phyloP scores from a whole-genome alignment of 2,329 filamentous ascomycete species.

The Fusarium begoniae region DNA sequence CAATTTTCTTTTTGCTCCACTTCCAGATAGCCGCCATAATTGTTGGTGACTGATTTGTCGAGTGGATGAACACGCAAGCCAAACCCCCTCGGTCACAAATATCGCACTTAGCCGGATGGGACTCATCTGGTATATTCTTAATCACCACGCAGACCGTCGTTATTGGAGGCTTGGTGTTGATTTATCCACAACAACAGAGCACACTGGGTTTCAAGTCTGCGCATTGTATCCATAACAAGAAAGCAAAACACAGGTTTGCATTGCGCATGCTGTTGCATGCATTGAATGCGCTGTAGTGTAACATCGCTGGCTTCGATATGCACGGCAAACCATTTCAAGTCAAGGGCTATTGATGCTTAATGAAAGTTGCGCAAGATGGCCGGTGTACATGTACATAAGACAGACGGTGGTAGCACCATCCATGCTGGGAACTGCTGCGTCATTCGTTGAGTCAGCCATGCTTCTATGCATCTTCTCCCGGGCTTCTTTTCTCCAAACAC shows the following conservation, averaged over 20 bases:
- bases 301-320: slow-evolving; percentile 1
- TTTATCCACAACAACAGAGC: slow-evolving; percentile 19
- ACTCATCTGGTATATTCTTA: not conserved
- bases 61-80: slow-evolving; percentile 18
- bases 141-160: slow-evolving; percentile 1
- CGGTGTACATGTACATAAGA: not conserved
- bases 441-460: slow-evolving; percentile 25
- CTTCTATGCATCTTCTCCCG: slow-evolving; percentile 23
- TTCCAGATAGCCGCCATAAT: slow-evolving; percentile 17
- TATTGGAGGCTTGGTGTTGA: slow-evolving; percentile 23
- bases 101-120: not conserved
- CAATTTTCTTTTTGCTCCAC: not conserved
- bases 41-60: slow-evolving; percentile 9
- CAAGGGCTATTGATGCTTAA: not conserved
- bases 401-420: not conserved
- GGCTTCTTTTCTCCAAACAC: slow-evolving; percentile 20
- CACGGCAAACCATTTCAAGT: slow-evolving; percentile 8
- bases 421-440: slow-evolving; percentile 14
- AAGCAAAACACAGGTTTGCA: slow-evolving; percentile 15
- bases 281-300: slow-evolving; percentile 6
- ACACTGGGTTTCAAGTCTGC: slow-evolving; percentile 9
- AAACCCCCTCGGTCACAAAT: slow-evolving; percentile 2
- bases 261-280: slow-evolving; percentile 11
- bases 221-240: not conserved
- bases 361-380: not conserved